phyloP scores from a whole-genome alignment of 2,329 filamentous ascomycete genomes.

The Penicillium sclerotigenum region DNA sequence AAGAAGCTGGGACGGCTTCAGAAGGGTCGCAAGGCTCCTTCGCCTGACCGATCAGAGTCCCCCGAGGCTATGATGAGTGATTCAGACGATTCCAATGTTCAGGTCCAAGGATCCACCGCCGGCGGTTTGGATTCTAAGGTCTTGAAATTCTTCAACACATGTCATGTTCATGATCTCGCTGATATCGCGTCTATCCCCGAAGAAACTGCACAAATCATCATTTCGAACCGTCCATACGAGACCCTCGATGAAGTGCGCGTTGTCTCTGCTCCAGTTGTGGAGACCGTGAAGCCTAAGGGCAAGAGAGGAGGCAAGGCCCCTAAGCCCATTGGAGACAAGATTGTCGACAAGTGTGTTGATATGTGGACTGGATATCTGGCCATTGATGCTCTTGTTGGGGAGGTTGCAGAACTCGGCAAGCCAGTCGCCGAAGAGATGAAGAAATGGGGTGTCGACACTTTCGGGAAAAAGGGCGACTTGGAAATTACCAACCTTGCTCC shows the following conservation, averaged over 20 bases:
- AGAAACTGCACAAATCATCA: conserved; percentile 64
- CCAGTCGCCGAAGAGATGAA: conserved; percentile 64
- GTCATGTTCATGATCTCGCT: conserved; percentile 69
- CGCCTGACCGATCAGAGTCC: conserved; percentile 32
- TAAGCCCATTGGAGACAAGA: conserved; percentile 61
- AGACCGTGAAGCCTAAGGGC: conserved; percentile 45
- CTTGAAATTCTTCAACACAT: conserved; percentile 79
- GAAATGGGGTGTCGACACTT: conserved; percentile 66
- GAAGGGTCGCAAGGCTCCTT: conserved; percentile 46
- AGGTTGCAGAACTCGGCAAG: conserved; percentile 71
- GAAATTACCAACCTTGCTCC: conserved; percentile 55
- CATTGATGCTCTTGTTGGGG: conserved; percentile 74
- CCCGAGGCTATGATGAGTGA: conserved; percentile 40
- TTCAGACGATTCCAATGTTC: conserved; percentile 47
- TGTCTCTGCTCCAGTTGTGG: conserved; percentile 53
- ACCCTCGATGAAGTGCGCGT: conserved; percentile 63
- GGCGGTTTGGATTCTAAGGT: conserved; percentile 55
- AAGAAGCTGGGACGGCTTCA: conserved; percentile 44
- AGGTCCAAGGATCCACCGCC: conserved; percentile 39
- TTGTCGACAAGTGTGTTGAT: conserved; percentile 64
- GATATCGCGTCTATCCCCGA: conserved; percentile 76
- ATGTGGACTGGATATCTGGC: conserved; percentile 79
- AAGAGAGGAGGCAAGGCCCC: conserved; percentile 48
- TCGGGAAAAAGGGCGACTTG: conserved; percentile 61
- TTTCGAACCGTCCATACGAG: conserved; percentile 72